phyloP scores from a whole-genome alignment of 352 stramenopile genomes.

The Globisporangium irregulare region DNA sequence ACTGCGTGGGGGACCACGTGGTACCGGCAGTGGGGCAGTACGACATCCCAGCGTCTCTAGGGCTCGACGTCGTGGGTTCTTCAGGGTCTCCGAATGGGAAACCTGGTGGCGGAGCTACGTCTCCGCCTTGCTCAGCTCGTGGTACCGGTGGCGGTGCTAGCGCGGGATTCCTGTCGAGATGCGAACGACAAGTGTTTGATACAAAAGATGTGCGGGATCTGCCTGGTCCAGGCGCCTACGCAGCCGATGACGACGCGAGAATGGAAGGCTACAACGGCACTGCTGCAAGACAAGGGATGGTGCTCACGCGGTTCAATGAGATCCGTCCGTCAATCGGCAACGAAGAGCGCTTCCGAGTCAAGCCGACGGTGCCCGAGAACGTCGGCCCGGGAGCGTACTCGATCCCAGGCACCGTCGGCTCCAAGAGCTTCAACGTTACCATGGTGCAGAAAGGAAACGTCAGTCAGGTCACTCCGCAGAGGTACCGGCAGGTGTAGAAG shows the following conservation, averaged over 20 bases:
- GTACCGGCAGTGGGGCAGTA: conserved; percentile 51
- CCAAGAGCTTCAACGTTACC: conserved; percentile 71
- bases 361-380: conserved; percentile 38
- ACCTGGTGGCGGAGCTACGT: neutral
- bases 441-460: conserved; percentile 22
- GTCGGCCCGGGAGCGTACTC: conserved; percentile 54
- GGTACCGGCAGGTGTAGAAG: neutral
- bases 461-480: neutral
- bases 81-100: conserved; percentile 4
- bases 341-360: conserved; percentile 50
- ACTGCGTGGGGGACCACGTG: conserved; percentile 43
- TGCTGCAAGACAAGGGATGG: neutral
- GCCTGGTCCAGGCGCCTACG: conserved; percentile 51
- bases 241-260: conserved; percentile 6
- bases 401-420: conserved; percentile 52
- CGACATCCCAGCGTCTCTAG: conserved; percentile 23
- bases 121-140: conserved; percentile 10
- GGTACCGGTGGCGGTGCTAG: neutral
- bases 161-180: conserved; percentile 41
- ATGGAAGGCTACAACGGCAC: neutral
- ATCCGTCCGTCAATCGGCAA: conserved; percentile 44
- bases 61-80: neutral
- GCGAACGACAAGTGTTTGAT: conserved; percentile 43
- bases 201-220: conserved; percentile 35
- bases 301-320: conserved; percentile 33